Evolutionary conservation across 805 yeast genomes (phyloP).

Genomic region (Ogataea philodendri): DNA sequence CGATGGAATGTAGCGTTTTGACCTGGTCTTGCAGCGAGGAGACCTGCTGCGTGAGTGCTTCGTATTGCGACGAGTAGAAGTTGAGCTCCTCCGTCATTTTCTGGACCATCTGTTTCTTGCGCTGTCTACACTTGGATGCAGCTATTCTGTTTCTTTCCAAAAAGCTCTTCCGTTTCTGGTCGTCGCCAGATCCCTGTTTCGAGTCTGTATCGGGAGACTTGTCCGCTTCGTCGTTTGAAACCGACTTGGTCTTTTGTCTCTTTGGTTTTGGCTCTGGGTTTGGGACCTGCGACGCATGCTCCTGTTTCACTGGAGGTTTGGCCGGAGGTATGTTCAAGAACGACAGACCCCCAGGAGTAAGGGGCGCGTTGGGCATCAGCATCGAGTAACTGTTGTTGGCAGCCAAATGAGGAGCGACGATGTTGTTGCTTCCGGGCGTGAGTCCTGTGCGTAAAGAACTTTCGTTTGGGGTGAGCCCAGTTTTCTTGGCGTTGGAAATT

Average conservation of each 20-base stretch:
- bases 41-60: slow-evolving; percentile 58
- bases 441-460: slow-evolving; percentile 67
- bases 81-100: slow-evolving; percentile 79
- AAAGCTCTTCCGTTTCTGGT: slow-evolving; percentile 74
- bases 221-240: slow-evolving; percentile 3
- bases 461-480: slow-evolving; percentile 78
- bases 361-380: slow-evolving; percentile 27
- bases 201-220: slow-evolving; percentile 6
- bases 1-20: slow-evolving; percentile 43
- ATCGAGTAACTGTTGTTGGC: slow-evolving; percentile 22
- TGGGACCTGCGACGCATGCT: not conserved
- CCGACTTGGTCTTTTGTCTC: slow-evolving; percentile 4
- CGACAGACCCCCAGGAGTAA: slow-evolving; percentile 27
- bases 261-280: slow-evolving; percentile 11
- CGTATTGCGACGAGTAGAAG: slow-evolving; percentile 68
- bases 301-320: slow-evolving; percentile 1
- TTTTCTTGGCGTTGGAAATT: slow-evolving; percentile 35
- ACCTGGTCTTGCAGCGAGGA: slow-evolving; percentile 59
- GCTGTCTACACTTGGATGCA: slow-evolving; percentile 93
- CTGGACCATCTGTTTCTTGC: slow-evolving; percentile 84
- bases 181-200: slow-evolving; percentile 44
- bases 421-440: slow-evolving; percentile 59
- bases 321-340: slow-evolving; percentile 17
- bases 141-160: slow-evolving; percentile 92
- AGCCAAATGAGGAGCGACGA: slow-evolving; percentile 18